Evolutionary conservation across 177 flowering plant species (phyloP), one percentile per base, ranked within the genome.

Genomic region (Telopea speciosissima): DNA sequence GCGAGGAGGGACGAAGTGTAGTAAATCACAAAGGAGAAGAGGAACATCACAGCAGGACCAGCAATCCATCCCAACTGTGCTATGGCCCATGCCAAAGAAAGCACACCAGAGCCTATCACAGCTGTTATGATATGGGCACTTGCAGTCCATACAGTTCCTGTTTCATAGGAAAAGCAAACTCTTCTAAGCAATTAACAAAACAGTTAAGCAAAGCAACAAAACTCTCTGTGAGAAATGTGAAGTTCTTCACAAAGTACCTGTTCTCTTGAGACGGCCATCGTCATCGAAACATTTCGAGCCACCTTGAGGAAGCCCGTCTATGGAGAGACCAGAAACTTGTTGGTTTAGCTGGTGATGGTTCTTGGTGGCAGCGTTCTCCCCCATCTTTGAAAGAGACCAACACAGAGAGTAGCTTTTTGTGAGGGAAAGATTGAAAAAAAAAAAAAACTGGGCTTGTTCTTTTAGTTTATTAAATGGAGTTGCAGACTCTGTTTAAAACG

Each of bases 1-100:
- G 89, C 11, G 23, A 88, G 86, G 66, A 89, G 89, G 42, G 75
- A 21, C 11, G 90, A 88, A 66, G 90, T 85, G 79, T 83, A 88
- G 80, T 85, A 85, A 66, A 84, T 84, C 22, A 88, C 88, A 65
- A 83, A 78, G 61, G 92, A 82, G 79, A 88, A 88, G 66, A 88
- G 56, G 73, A 88, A 67, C 85, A 88, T 69, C 24, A 85, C 81
- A 16, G 79, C 60, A 0, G 92, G 90, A 11, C 92, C 92, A 23
- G 85, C 90, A 54, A 88, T 73, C 92, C 92, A 88, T 16, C 92
- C 90, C 6, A 88, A 78, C 77, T 88, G 92, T 26, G 89, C 92
- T 4, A 80, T 80, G 33, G 92, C 92, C 90, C 89, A 88, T 36
- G 90, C 92, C 78, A 87, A 70, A 2, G 89, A 88, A 58, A 87